Percentiles rank a stretch among this genome's conserved stretches.
Evolutionary conservation across 768 basidiomycete species (phyloP).

Genomic region (Rhodotorula graminis): DNA sequence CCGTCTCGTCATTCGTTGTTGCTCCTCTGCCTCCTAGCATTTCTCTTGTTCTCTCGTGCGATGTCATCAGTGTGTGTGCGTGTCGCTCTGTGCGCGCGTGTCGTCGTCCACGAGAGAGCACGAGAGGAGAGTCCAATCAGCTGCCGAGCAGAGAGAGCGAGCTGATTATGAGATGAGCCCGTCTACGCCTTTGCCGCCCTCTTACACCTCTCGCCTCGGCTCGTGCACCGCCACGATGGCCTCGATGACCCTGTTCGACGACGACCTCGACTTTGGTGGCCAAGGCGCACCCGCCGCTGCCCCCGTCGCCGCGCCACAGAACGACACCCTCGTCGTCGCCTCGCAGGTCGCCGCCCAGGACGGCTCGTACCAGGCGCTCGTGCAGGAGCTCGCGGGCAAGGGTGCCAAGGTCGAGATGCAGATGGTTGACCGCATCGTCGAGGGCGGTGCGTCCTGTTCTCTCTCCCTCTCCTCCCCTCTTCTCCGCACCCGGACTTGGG

Average conservation of each 20-base stretch:
- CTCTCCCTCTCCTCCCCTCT: no score
- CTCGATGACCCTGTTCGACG: conserved; percentile 8
- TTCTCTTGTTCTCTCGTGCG: background rate
- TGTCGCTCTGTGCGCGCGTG: no score
- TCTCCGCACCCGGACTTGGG: background rate
- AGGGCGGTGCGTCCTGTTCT: conserved; percentile 60
- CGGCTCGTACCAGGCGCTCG: conserved; percentile 69
- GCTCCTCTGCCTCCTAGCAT: background rate
- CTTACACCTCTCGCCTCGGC: background rate
- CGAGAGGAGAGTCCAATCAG: no score
- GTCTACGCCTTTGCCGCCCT: background rate
- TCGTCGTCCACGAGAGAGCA: no score
- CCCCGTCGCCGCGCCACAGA: conserved; percentile 45
- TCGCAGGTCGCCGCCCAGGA: conserved; percentile 71
- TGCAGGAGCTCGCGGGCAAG: conserved; percentile 53
- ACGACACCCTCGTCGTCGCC: conserved; percentile 64
- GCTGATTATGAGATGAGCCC: background rate
- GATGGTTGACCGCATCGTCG: conserved; percentile 74
- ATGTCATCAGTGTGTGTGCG: no score
- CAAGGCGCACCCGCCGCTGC: conserved; percentile 38
- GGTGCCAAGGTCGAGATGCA: conserved; percentile 63
- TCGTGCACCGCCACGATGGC: background rate
- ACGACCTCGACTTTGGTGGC: conserved; percentile 44
- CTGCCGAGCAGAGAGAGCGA: no score
- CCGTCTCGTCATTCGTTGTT: background rate